Evolutionary conservation across 1,284 basidiomycete genomes (phyloP), one percentile per base, ranked within the genome.

Genomic region (Pyrrhoderma noxium): DNA sequence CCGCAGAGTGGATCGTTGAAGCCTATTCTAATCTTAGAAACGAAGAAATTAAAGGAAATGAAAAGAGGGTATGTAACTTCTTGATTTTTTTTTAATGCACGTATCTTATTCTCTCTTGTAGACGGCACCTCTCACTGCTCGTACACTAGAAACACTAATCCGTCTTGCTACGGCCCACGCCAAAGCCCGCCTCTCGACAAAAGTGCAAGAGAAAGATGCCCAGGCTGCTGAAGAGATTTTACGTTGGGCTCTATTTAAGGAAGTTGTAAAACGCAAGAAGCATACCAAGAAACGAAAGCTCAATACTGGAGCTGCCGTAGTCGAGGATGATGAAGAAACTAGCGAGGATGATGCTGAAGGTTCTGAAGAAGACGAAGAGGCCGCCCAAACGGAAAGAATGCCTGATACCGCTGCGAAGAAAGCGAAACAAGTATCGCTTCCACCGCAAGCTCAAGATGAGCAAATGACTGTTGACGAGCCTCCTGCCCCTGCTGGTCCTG

Each of bases 91-190:
- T 16, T 37, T 16, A 37, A 37, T 11, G 35, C 35, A 37, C 9
- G 9, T 37, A 9, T 11, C 9, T 25, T 22, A 5, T n/a, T 45
- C 9, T 22, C 7, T 9, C 39, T 22, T 47, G 3, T 57, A 96
- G 89, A 99, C 96, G 3, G 91, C 95, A 9, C 96, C 96, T 1
- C 73, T 99, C 57, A 99, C 96, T 0, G 95, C 96, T 13, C 93
- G 96, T 80, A 98, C 96, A 4, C 82, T 99, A 52, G 96, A 99
- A 70, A 99, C 96, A 0, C 77, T 99, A 41, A 99, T 99, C 66
- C 96, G 96, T 76, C 79, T 99, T 13, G 82, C 96, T 4, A 99
- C 95, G 14, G 96, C 96, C 0, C 96, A 99, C 66, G 96, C 96
- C 55, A 99, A 99, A 70, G 82, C 93, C 11, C 84, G 95, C 18